A percentile compares a stretch with the other conserved stretches of the same genome.
Conservation (phyloP, 202 grass and related monocot genomes). For the Musa balbisiana region DNA sequence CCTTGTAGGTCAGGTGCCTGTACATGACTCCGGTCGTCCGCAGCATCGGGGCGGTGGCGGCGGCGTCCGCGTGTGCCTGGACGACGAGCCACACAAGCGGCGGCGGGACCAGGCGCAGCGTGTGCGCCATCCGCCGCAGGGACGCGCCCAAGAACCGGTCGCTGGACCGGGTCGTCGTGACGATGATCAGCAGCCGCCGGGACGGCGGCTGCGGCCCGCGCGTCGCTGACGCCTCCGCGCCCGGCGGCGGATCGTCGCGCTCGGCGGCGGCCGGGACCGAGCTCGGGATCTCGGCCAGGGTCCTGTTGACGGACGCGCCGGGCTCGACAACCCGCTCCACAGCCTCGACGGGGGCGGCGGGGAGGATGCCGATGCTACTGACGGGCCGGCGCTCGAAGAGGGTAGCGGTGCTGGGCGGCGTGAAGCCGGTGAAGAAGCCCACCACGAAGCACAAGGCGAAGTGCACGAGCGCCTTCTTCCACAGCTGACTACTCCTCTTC, state of each 20-base stretch:
- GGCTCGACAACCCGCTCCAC: background rate
- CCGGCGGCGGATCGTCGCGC: conserved; percentile 1
- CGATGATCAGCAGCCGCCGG: conserved; percentile 56
- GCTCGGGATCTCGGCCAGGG: background rate
- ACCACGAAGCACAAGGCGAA: conserved; percentile 84
- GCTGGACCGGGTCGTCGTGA: conserved; percentile 71
- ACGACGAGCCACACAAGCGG: conserved; percentile 87
- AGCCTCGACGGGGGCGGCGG: background rate
- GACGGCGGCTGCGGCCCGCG: background rate
- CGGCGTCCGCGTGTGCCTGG: conserved; percentile 47
- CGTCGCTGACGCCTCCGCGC: background rate
- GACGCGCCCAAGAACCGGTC: conserved; percentile 30
- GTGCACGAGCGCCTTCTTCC: conserved; percentile 97
- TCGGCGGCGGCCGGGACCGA: background rate
- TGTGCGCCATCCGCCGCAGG: conserved; percentile 64
- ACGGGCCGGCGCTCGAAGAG: conserved; percentile 2
- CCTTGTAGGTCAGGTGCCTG: conserved; percentile 74
- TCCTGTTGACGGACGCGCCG: background rate
- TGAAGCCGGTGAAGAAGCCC: conserved; percentile 95
- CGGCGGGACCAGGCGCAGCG: conserved; percentile 55
- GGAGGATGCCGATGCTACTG: background rate
- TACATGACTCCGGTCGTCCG: conserved; percentile 78
- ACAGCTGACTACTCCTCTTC: conserved; percentile 71
- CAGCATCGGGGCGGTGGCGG: conserved; percentile 56
- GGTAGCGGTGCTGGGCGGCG: conserved; percentile 45